Base-by-base conservation (phyloP, 495 filamentous ascomycete genomes). In the Xylaria intraflava region DNA sequence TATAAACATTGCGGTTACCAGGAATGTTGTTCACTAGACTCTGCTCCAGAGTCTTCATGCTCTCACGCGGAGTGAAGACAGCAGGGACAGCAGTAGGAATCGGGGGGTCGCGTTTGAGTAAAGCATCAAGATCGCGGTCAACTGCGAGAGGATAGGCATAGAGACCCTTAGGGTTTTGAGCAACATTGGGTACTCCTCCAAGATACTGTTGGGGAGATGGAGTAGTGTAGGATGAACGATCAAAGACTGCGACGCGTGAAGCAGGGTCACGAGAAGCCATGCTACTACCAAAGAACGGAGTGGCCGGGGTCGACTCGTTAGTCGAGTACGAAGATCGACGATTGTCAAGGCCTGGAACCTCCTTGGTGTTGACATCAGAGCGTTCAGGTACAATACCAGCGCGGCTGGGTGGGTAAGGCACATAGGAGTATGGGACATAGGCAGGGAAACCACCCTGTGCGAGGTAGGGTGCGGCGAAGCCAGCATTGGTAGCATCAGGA, bases 1-100 rank as follows among this genome's bases (percentile, higher is more conserved):
- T 95, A 72, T 99, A 99, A 56, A 99, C 92, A 59, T 99, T 99
- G 45, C 77, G 75, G 80, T 97, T 76, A 80, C 91, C 60, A 73
- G 86, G 65, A 82, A 80, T 88, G 33, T 87, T 86, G 59, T 97
- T 97, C 67, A 94, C 87, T 43, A 97, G 75, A 60, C 89, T 90
- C 70, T 95, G 89, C 56, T 91, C 89, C 27, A 96, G 81, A 29
- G 88, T 88, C 78, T 84, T 86, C 65, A 85, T 77, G 70, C 78
- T 88, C 62, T 81, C 83, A 49, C 74, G 84, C 62, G 79, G 82
- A 40, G 84, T 86, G 72, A 86, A 90, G 60, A 88, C 81, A 12
- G 90, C 89, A 20, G 90, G 90, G 45, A 98, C 87, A 19, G 94
- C 90, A 29, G 77, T 74, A n/a, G 93, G 93, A 58, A 97, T 95